These are phyloP conservation scores for Trypanosoma cruzi DNA, from an alignment of 208 protist genomes.

Conservation along the genomic window DNA sequence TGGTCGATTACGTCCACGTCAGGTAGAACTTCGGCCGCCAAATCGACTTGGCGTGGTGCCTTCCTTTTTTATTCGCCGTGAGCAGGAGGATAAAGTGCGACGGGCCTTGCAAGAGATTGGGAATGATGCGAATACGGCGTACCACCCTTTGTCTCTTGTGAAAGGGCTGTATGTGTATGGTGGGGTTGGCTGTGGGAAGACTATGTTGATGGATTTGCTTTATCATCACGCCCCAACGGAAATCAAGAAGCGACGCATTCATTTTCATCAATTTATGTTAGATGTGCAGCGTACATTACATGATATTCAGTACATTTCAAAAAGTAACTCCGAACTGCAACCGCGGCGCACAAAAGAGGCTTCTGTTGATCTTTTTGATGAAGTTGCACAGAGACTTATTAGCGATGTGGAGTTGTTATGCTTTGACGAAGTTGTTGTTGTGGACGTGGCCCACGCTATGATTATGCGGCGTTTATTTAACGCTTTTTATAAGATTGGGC, in stretches of 20 bases:
- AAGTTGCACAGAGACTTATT: conserved; percentile 88
- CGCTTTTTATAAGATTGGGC: conserved; percentile 90
- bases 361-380: conserved; percentile 79
- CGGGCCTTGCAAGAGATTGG: conserved; percentile 44
- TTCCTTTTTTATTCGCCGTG: conserved; percentile 71
- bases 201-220: conserved; percentile 96
- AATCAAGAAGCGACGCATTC: conserved; percentile 90
- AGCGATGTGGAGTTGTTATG: conserved; percentile 92
- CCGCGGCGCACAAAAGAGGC: conserved; percentile 64
- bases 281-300: conserved; percentile 92
- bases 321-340: conserved; percentile 39
- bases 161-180: conserved; percentile 95
- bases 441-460: conserved; percentile 96
- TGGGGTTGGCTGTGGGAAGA: conserved; percentile 97
- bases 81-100: conserved; percentile 75
- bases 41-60: conserved; percentile 85
- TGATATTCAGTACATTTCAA: conserved; percentile 68
- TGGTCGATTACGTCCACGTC: conserved; percentile 41
- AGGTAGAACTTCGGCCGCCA: conserved; percentile 74
- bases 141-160: conserved; percentile 80
- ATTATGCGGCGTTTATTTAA: conserved; percentile 94
- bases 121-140: conserved; percentile 18
- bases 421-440: conserved; percentile 95
- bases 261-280: conserved; percentile 97
- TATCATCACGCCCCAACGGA: conserved; percentile 78